Evolutionary conservation across 306 rosid genomes (phyloP).

Genomic region (Casuarina glauca): DNA sequence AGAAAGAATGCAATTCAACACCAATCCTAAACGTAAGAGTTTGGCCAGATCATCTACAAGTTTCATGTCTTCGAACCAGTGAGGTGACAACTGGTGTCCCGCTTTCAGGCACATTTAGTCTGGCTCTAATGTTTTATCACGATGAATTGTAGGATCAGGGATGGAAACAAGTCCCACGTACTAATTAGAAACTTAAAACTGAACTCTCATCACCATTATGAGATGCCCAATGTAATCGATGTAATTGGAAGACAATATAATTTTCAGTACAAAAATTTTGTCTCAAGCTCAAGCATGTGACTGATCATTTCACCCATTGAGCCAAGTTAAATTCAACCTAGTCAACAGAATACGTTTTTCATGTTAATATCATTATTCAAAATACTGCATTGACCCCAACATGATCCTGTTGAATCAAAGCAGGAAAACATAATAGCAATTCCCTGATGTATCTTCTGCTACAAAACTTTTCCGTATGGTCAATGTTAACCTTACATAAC

Average conservation of each 20-base stretch:
- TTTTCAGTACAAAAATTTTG: background rate
- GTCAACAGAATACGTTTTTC: background rate
- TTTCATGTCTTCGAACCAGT: background rate
- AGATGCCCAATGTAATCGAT: background rate
- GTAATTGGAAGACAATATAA: background rate
- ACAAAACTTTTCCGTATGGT: background rate
- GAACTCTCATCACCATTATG: background rate
- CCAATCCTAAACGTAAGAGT: background rate
- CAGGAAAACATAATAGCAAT: background rate
- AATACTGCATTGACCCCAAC: background rate
- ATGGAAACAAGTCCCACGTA: background rate
- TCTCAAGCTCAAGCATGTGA: background rate
- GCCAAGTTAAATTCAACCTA: background rate
- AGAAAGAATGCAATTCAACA: conserved; percentile 6
- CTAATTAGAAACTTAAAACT: background rate
- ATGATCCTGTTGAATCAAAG: background rate
- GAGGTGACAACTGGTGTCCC: background rate
- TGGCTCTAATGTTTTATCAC: background rate
- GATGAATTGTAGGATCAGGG: background rate
- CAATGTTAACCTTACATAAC: background rate
- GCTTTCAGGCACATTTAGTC: background rate
- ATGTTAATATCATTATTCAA: background rate
- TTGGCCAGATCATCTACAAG: background rate
- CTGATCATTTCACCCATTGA: background rate
- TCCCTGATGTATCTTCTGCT: background rate